Evolutionary conservation across 108 stramenopile species (phyloP), one percentile per base, ranked within the genome.

Genomic region (Cyclotella choctawhatcheeana): DNA sequence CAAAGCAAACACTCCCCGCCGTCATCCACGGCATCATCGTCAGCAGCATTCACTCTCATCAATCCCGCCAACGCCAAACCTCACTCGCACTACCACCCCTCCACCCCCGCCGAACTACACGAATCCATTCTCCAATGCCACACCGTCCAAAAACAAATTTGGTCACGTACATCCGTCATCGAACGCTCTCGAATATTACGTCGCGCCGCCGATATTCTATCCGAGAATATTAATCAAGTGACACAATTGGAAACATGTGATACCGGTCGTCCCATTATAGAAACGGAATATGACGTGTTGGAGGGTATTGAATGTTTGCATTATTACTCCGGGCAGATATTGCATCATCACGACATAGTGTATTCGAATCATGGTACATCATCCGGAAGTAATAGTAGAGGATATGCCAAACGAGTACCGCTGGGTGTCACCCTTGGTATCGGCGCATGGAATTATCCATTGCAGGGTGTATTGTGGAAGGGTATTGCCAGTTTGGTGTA

Each of bases 381-480:
- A n/a, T n/a, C n/a, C n/a, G n/a, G n/a, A n/a, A n/a, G n/a, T n/a
- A n/a, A n/a, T n/a, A n/a, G n/a, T n/a, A n/a, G 60, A 29, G 79
- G 24, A 26, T 81, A 77, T 43, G 81, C 82, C 5, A 53, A 51
- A 43, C 71, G 86, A 53, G 91, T 95, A 76, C 93, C 97, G 24
- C 35, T 97, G 5, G 97, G 97, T 21, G 86, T 95, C 22, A 70
- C 85, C 5, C 88, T 81, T 14, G 87, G 86, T 0, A 90, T 97
- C 67, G 84, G 87, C 8, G 92, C 95, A 12, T 97, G 94, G 94
- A 97, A 97, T 81, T 97, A 90, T 67, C 95, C 97, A 12, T 71
- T 93, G 31, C 78, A 89, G 33, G 87, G 89, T 80, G 82, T 61
- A 10, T 63, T 84, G 8, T 93, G 91, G 95, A 97, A 97, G 77